A percentile compares a stretch with the other conserved stretches of the same genome.
These are phyloP conservation scores for Neckera pumila DNA, from an alignment of 225 moss, liverwort and hornwort species.

Conservation along the genomic window DNA sequence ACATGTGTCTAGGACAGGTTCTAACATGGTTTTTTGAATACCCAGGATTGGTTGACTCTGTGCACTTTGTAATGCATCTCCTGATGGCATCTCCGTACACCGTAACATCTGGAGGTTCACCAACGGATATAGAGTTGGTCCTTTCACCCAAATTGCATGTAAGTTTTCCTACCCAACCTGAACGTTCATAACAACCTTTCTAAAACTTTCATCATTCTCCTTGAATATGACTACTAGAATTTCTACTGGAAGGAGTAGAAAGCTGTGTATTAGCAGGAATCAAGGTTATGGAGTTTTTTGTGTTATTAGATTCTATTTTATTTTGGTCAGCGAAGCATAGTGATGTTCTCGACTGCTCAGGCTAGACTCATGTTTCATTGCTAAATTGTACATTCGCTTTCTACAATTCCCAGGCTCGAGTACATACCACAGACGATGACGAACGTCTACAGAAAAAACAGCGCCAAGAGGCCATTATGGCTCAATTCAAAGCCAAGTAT, in stretches of 20 bases:
- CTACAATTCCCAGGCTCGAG: slow-evolving; percentile 17
- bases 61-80: slow-evolving; percentile 39
- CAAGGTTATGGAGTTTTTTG: background rate
- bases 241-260: background rate
- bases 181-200: background rate
- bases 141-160: slow-evolving; percentile 50
- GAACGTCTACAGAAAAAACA: slow-evolving; percentile 73
- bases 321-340: background rate
- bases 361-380: background rate
- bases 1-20: background rate
- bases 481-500: slow-evolving; percentile 82
- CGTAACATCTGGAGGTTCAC: slow-evolving; percentile 24
- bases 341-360: background rate
- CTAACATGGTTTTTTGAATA: background rate
- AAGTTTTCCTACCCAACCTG: background rate
- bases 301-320: background rate
- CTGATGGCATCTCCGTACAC: slow-evolving; percentile 28
- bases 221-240: background rate
- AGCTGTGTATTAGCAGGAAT: background rate
- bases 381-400: background rate
- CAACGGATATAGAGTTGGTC: slow-evolving; percentile 11
- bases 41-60: slow-evolving; percentile 80
- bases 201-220: background rate
- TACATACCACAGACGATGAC: slow-evolving; percentile 38
- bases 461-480: slow-evolving; percentile 87